Evolutionary conservation across 345 rosid genomes (phyloP).

Genomic region (Eucalyptus erythrocorys): DNA sequence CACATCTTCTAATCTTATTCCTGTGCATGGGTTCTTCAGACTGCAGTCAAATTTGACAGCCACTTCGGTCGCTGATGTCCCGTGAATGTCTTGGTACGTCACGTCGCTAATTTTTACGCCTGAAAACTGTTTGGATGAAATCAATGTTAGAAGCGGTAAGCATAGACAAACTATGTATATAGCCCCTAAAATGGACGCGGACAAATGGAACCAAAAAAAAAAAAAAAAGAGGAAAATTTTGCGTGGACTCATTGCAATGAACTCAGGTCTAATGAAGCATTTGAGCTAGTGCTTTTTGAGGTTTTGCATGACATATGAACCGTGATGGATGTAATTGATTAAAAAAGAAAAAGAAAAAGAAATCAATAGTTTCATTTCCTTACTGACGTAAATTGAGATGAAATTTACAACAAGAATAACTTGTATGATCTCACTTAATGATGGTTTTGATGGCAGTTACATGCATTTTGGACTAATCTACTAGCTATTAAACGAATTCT

Average conservation of each 20-base stretch:
- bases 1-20: conserved; percentile 34
- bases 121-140: conserved; percentile 25
- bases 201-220: neutral
- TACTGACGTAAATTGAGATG: neutral
- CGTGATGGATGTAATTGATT: neutral
- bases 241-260: neutral
- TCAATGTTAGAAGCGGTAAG: neutral
- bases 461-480: neutral
- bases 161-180: neutral
- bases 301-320: neutral
- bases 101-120: conserved; percentile 52
- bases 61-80: conserved; percentile 47
- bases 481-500: neutral
- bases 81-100: conserved; percentile 43
- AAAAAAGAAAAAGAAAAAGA: neutral
- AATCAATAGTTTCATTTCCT: neutral
- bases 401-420: neutral
- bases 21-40: conserved; percentile 33
- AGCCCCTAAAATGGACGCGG: neutral
- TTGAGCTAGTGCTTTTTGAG: neutral
- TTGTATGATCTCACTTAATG: neutral
- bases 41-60: conserved; percentile 69
- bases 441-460: neutral
- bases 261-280: neutral
- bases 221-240: neutral